Evolutionary conservation across 176 grass and related monocot genomes (phyloP).

Genomic region (Lolium perenne): DNA sequence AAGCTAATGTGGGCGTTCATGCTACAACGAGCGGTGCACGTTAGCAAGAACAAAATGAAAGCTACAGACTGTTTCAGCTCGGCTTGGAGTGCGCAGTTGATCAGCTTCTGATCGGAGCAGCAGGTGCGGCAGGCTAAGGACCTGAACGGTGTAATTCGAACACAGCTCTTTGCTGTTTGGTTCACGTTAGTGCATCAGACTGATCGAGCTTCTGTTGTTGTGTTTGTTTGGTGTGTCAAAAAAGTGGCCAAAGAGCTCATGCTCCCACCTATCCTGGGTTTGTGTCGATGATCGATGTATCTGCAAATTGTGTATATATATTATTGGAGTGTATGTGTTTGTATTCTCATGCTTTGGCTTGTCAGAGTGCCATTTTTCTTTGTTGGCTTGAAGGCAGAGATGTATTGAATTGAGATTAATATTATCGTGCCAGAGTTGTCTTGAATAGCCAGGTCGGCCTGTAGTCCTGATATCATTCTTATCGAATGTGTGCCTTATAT

Average conservation of each 20-base stretch:
- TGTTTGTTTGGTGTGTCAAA: slow-evolving; percentile 38
- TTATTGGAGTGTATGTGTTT: neutral
- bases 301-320: slow-evolving; percentile 35
- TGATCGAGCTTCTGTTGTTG: slow-evolving; percentile 12
- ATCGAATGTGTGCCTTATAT: neutral
- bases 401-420: neutral
- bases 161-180: slow-evolving; percentile 32
- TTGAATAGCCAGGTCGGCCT: neutral
- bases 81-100: neutral
- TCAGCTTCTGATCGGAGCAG: slow-evolving; percentile 23
- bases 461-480: neutral
- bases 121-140: slow-evolving; percentile 31
- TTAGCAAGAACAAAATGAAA: slow-evolving; percentile 14
- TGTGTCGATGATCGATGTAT: neutral
- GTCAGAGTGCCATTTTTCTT: neutral
- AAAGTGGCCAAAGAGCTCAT: slow-evolving; percentile 36
- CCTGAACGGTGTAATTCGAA: slow-evolving; percentile 45
- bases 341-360: neutral
- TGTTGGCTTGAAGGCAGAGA: neutral
- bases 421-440: neutral
- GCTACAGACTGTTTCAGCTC: neutral
- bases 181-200: slow-evolving; percentile 19
- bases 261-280: neutral
- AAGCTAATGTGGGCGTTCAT: slow-evolving; percentile 11
- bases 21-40: neutral